Base-by-base conservation (phyloP, 768 basidiomycete genomes). In the Lactifluus echinatus region DNA sequence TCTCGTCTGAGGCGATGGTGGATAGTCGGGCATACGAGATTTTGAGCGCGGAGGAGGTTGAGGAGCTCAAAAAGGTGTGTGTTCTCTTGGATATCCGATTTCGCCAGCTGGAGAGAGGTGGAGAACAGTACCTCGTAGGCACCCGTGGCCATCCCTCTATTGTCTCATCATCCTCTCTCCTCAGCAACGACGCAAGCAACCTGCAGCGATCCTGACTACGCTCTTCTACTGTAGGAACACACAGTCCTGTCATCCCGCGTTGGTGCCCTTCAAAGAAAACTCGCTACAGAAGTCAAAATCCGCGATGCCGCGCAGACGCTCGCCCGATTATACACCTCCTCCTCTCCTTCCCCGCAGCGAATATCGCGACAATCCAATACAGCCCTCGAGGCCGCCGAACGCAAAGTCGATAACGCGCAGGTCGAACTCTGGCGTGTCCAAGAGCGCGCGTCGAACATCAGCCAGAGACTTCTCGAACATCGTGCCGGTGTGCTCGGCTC, bases 1-100 rank as follows among this genome's bases (percentile, higher is more conserved):
- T 98, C 62, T 89, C 93, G 40, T 93, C 93, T 53, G 93, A 97
- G 71, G 95, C 95, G 4, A 82, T 90, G 40, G 84, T 97, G n/a
- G 93, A 97, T 65, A 89, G 89, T 65, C 83, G 87, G 29, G 82
- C 82, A 44, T 89, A 81, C 66, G 82, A 85, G 52, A 84, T 96
- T 21, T 75, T 94, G 43, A 80, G 78, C 53, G 79, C 84, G 59
- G 85, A 88, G 46, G 81, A 85, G 63, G 80, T 86, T 15, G 84
- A 87, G 56, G 79, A 80, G 31, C 73, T 84, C 62, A 88, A 85
- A 71, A 82, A 83, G 75, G 85, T 84, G 59, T 36, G 75, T 75
- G 69, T 4, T 28, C 46, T 12, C 10, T 29, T 21, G n/a, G 3
- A 53, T 21, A n/a, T 19, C 24, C 4, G n/a, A 19, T 46, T 19